Conservation (phyloP, 2,329 filamentous ascomycete genomes). For the Hymenotorrendiella dingleyae region DNA sequence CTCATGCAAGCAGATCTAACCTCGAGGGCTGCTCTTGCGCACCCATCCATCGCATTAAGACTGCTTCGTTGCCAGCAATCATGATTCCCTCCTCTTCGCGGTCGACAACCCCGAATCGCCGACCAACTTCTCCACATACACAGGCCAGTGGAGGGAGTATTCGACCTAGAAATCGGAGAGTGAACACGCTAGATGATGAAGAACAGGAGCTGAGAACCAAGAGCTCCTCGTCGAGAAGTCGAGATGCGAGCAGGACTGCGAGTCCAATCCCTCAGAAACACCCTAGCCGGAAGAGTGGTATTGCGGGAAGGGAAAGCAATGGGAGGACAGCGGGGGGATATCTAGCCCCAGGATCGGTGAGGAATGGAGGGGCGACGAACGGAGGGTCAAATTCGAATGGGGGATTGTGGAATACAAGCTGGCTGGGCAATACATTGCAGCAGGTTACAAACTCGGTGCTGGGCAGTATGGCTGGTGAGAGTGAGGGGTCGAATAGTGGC, state of each 20-base stretch:
- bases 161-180: constrained; percentile 27
- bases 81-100: constrained; percentile 13
- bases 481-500: constrained; percentile 3
- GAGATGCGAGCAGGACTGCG: constrained; percentile 36
- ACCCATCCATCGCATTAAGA: constrained; percentile 1
- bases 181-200: constrained; percentile 23
- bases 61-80: constrained; percentile 5
- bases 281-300: constrained; percentile 21
- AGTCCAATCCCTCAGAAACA: constrained; percentile 45
- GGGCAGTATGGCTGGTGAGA: constrained; percentile 21
- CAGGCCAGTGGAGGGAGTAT: constrained; percentile 18
- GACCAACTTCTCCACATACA: constrained; percentile 5
- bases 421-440: constrained; percentile 28
- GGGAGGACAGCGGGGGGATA: constrained; percentile 14
- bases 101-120: constrained; percentile 5
- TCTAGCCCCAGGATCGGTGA: constrained; percentile 10
- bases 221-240: constrained; percentile 29
- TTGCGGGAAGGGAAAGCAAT: constrained; percentile 10
- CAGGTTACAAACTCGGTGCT: constrained; percentile 30
- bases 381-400: constrained; percentile 6
- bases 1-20: constrained; percentile 9
- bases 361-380: constrained; percentile 5
- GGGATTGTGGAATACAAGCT: constrained; percentile 23
- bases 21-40: constrained; percentile 9
- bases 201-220: constrained; percentile 26